Percentiles rank a stretch among this genome's conserved stretches.
Evolutionary conservation across 2,329 filamentous ascomycete genomes (phyloP).

Genomic region (Aspergillus terreus): DNA sequence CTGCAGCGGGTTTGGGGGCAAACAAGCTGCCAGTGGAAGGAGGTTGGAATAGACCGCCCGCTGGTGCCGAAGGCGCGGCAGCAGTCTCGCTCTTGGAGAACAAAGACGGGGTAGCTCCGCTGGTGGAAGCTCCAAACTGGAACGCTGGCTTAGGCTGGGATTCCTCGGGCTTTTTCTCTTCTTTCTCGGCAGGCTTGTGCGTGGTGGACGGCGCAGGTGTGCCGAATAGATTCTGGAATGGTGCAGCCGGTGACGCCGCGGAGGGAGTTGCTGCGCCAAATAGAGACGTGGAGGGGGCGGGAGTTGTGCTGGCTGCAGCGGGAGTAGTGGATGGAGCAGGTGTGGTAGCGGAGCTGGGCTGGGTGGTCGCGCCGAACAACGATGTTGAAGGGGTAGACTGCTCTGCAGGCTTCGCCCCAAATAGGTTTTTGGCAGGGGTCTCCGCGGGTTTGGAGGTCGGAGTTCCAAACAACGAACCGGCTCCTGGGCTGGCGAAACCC

Average conservation of each 20-base stretch:
- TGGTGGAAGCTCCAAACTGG: slow-evolving; percentile 12
- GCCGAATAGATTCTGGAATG: slow-evolving; percentile 20
- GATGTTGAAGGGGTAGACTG: slow-evolving; percentile 16
- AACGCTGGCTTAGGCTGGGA: slow-evolving; percentile 12
- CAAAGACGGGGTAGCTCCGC: slow-evolving; percentile 9
- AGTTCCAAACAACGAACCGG: slow-evolving; percentile 15
- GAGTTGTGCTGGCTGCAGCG: slow-evolving; percentile 8
- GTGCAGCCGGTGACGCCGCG: slow-evolving; percentile 11
- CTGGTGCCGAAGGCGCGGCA: slow-evolving; percentile 8
- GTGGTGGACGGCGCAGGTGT: slow-evolving; percentile 5
- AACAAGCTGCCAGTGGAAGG: slow-evolving; percentile 20
- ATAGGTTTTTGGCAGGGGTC: slow-evolving; percentile 19
- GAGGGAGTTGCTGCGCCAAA: slow-evolving; percentile 14
- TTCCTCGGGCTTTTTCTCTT: slow-evolving; percentile 10
- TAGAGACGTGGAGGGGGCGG: slow-evolving; percentile 14
- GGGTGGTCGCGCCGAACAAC: slow-evolving; percentile 28
- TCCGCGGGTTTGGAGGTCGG: slow-evolving; percentile 16
- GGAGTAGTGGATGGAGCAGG: slow-evolving; percentile 13
- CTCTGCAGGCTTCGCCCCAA: slow-evolving; percentile 19
- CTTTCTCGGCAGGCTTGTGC: slow-evolving; percentile 12
- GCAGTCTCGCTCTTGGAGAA: slow-evolving; percentile 17
- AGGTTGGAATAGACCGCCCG: slow-evolving; percentile 16
- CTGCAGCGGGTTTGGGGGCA: slow-evolving; percentile 15
- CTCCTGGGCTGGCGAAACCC: slow-evolving; percentile 13
- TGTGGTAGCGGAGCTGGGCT: slow-evolving; percentile 13